phyloP scores from a whole-genome alignment of 306 rosid genomes.

The Cucumis cinereus region DNA sequence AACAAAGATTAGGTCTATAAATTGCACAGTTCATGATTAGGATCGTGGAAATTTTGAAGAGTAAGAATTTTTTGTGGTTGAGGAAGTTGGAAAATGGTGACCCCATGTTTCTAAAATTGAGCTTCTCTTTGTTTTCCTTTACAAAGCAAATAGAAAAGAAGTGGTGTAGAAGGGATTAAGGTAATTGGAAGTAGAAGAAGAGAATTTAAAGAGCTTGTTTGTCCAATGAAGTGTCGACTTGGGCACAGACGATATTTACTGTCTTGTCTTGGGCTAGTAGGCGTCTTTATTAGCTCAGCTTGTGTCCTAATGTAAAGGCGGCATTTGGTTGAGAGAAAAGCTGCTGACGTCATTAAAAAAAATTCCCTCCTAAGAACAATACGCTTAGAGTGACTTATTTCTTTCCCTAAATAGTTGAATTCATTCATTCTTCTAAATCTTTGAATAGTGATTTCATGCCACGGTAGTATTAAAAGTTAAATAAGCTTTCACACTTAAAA shows the following conservation, averaged over 20 bases:
- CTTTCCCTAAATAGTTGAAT: not conserved
- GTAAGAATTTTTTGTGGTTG: not conserved
- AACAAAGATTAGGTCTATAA: conserved; percentile 29
- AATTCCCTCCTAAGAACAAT: not conserved
- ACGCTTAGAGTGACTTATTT: not conserved
- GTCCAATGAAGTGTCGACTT: not conserved
- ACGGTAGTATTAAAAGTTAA: too few species aligned
- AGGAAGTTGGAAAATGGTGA: not conserved
- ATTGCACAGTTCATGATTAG: conserved; percentile 35
- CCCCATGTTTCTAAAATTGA: not conserved
- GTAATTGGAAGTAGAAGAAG: conserved; percentile 12
- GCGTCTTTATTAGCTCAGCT: not conserved
- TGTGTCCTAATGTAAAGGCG: not conserved
- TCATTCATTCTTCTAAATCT: not conserved
- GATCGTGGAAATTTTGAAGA: conserved; percentile 12
- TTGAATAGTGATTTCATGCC: not conserved
- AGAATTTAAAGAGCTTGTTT: conserved; percentile 36
- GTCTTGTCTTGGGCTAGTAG: conserved; percentile 9
- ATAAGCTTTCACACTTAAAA: not conserved
- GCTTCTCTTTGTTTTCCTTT: conserved; percentile 4
- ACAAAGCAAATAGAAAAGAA: conserved; percentile 19
- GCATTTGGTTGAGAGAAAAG: not conserved
- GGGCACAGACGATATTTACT: conserved; percentile 4
- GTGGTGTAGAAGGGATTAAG: conserved; percentile 19
- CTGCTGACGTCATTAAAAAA: not conserved